Evolutionary conservation across 805 yeast genomes (phyloP), one percentile per base, ranked within the genome.

Genomic region (Myxozyma lipomycoides): DNA sequence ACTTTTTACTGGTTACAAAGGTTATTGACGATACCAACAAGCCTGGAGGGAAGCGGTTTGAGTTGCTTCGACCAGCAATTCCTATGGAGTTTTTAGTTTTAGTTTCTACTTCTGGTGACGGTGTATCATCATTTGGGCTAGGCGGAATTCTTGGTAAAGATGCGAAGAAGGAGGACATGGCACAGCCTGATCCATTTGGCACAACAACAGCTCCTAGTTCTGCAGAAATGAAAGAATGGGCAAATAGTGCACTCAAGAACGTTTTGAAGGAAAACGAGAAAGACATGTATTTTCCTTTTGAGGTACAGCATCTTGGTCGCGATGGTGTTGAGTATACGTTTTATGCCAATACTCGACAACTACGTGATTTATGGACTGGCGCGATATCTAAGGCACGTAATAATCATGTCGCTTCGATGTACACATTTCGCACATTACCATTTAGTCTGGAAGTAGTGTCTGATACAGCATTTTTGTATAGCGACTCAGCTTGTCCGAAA

Each of bases 391-490:
- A 67, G 9, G 81, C 84, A 12, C 72, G 70, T 46, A 69, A 70
- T 34, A 69, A 68, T 45, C 65, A 63, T 18, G 68, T 67, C 32
- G 63, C 66, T 10, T 55, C 63, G 2, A 64, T 65, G 12, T 64
- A 60, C 32, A 62, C 70, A 10, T 64, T 66, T 18, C 72, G 67
- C 26, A 63, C 73, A 1, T 84, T 78, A 51, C 83, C 86, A 0
- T 82, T 82, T 62, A 62, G 70, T 7, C 62, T 84, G 36, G 67
- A 70, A 32, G 73, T 78, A 4, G 62, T 86, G 4, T 71, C 83
- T 4, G 84, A 81, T 59, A 72, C 76, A 23, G 72, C 74, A 48
- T 86, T 86, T 67, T 83, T 81, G 1, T 84, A 82, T 64, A 84
- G 79, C 17, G 76, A 73, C 2, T 68, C 73, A 5, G 77, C 74